Evolutionary conservation across 805 yeast genomes (phyloP).

Genomic region (Pichia paraexigua): DNA sequence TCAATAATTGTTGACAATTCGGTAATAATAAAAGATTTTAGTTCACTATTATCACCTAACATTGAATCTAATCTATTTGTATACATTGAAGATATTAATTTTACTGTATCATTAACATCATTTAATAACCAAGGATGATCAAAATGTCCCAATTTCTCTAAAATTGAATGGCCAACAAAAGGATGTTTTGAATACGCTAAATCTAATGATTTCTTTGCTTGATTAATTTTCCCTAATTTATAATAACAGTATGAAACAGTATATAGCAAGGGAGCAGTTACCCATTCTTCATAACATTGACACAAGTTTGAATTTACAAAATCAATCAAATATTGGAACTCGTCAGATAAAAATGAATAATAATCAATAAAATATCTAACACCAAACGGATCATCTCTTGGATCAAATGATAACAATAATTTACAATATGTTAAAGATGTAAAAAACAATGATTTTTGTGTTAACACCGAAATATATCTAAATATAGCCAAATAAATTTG

Average conservation of each 20-base stretch:
- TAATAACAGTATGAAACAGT: conserved; percentile 59
- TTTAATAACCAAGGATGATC: conserved; percentile 20
- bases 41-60: conserved; percentile 43
- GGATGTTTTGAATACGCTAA: conserved; percentile 52
- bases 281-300: conserved; percentile 55
- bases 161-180: conserved; percentile 42
- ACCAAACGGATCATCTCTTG: conserved; percentile 78
- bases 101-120: conserved; percentile 25
- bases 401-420: conserved; percentile 55
- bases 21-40: conserved; percentile 33
- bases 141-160: conserved; percentile 40
- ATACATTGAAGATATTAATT: conserved; percentile 49
- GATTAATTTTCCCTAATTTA: conserved; percentile 27
- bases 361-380: conserved; percentile 76
- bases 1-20: conserved; percentile 15
- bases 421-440: conserved; percentile 77
- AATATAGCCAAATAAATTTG: conserved; percentile 69
- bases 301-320: conserved; percentile 49
- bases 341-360: conserved; percentile 60
- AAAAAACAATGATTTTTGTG: conserved; percentile 66
- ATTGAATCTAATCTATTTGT: conserved; percentile 41
- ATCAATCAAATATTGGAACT: conserved; percentile 53
- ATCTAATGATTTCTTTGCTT: conserved; percentile 42
- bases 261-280: conserved; percentile 63
- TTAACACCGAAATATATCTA: conserved; percentile 60